Base-by-base conservation (phyloP, 2,329 filamentous ascomycete genomes). In the Neoscytalidium dimidiatum region DNA sequence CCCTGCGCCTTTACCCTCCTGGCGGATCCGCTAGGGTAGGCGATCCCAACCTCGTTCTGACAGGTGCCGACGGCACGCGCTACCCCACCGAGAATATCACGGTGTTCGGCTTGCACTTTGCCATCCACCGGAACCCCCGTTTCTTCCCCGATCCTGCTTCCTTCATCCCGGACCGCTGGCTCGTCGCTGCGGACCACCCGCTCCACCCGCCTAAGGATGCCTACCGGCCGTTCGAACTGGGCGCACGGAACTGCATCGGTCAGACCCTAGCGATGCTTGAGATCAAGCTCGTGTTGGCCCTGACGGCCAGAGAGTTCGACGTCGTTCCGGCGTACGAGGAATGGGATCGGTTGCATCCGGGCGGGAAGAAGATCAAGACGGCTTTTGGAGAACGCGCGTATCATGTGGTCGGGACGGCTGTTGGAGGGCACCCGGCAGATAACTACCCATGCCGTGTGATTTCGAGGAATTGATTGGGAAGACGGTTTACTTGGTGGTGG, bases 1-100 rank as follows among this genome's bases (percentile, higher is more conserved):
- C 80, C 0, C 75, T 87, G 3, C 79, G 85, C 4, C 69, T 87
- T 35, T 84, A 81, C 68, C 82, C 84, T 0, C 80, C 85, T 0
- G 84, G 74, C 0, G 80, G 78, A 21, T 80, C 79, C 0, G 17
- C 41, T n/a, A 43, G 58, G 5, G 14, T 49, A 4, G 58, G 58
- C 41, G 11, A 11, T 4, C 29, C 29, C 6, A 14, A 38, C 3
- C 17, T 21, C 6, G 43, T 38, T 0, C 19, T 62, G 2, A 19
- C 19, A 1, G 46, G 19, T 19, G 57, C 21, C 2, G 31, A 35
- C 31, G 58, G 58, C 29, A 41, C 43, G 7, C 58, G 58, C 14
- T 51, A 49, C 31, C 58, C 44, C 3, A 51, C 58, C 3, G 41
- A 11, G 1, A 31, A 21, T 21, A 38, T 78, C 3, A 78, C 72